Conservation (phyloP, 2,329 filamentous ascomycete genomes). For the Alternaria rosae region DNA sequence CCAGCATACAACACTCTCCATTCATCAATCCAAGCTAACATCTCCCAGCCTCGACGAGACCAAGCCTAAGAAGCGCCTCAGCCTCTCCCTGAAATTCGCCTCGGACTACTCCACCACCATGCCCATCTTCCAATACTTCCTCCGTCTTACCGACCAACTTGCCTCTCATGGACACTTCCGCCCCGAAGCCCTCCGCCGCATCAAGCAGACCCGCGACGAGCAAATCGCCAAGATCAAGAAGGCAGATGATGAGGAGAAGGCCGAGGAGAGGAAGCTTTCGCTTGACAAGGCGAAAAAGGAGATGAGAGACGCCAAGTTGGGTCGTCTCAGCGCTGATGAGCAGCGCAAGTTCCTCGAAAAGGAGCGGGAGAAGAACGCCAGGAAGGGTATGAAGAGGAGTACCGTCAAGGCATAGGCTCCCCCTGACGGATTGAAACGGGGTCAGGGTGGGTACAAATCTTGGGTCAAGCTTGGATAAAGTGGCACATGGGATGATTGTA, state of each 20-base stretch:
- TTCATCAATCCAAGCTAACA: slow-evolving; percentile 8
- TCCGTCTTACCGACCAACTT: slow-evolving; percentile 84
- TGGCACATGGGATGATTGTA: slow-evolving; percentile 5
- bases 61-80: slow-evolving; percentile 82
- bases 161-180: slow-evolving; percentile 83
- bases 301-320: slow-evolving; percentile 74
- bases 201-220: slow-evolving; percentile 80
- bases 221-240: slow-evolving; percentile 81
- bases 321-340: slow-evolving; percentile 70
- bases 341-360: slow-evolving; percentile 71
- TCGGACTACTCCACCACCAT: slow-evolving; percentile 66
- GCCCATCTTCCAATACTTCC: slow-evolving; percentile 80
- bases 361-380: slow-evolving; percentile 85
- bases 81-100: slow-evolving; percentile 75
- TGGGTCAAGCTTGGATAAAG: background rate
- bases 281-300: slow-evolving; percentile 76
- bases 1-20: background rate
- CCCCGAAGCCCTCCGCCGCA: slow-evolving; percentile 83
- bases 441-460: background rate
- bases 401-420: slow-evolving; percentile 56
- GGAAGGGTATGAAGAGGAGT: slow-evolving; percentile 70
- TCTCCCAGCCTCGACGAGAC: slow-evolving; percentile 78
- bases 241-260: slow-evolving; percentile 74
- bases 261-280: slow-evolving; percentile 64
- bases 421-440: background rate